A percentile compares a stretch with the other conserved stretches of the same genome.
phyloP scores from a whole-genome alignment of 2,329 filamentous ascomycete species.

The Trichothecium roseum region DNA sequence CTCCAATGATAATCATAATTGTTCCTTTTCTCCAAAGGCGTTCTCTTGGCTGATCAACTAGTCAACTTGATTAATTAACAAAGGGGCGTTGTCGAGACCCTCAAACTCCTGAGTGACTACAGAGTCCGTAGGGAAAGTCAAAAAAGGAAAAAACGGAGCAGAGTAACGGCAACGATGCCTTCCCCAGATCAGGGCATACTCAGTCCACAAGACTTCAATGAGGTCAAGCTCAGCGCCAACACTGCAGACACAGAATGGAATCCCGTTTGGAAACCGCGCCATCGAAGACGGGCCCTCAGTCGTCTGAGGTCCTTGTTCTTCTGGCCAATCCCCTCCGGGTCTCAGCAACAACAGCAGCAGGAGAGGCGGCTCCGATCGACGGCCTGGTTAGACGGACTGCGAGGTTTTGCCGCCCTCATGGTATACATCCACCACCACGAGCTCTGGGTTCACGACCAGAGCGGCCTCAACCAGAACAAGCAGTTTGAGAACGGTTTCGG shows the following conservation, averaged over 20 bases:
- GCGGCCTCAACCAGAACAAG: constrained; percentile 16
- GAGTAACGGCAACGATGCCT: too few species aligned
- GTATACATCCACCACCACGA: constrained; percentile 55
- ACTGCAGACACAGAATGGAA: constrained; percentile 12
- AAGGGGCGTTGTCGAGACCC: too few species aligned
- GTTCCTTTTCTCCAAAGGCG: too few species aligned
- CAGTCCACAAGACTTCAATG: too few species aligned
- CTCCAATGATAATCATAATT: too few species aligned
- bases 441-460: constrained; percentile 41
- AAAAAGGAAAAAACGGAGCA: too few species aligned
- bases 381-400: constrained; percentile 51
- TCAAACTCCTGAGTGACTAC: too few species aligned
- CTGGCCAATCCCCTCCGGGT: constrained; percentile 7
- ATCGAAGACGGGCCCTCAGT: constrained; percentile 6
- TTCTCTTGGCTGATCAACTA: too few species aligned
- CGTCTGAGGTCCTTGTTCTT: constrained; percentile 8
- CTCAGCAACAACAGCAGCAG: not conserved
- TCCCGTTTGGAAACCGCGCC: constrained; percentile 16
- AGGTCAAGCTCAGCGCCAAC: too few species aligned
- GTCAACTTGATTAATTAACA: too few species aligned
- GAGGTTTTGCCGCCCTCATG: constrained; percentile 56
- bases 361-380: constrained; percentile 31
- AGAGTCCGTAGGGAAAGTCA: too few species aligned
- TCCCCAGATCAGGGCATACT: too few species aligned
- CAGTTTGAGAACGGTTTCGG: constrained; percentile 44